Percentiles rank a stretch among this genome's conserved stretches.
Evolutionary conservation across 768 basidiomycete genomes (phyloP).

Genomic region (Hericium rajendrae): DNA sequence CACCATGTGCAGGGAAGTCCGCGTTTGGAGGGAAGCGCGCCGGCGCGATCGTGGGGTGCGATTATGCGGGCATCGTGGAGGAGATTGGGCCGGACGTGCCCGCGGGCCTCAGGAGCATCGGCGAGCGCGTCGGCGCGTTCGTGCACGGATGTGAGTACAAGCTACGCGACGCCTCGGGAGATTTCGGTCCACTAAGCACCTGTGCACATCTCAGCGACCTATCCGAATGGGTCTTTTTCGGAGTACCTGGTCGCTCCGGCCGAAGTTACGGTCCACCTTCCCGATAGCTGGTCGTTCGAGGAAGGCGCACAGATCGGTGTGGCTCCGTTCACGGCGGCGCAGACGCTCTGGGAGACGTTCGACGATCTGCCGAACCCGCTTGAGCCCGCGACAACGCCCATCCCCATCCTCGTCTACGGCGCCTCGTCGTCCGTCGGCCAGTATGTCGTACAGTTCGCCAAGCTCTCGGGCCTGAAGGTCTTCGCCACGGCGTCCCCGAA

Average conservation of each 20-base stretch:
- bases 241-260: conserved; percentile 9
- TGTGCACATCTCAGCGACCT: neutral
- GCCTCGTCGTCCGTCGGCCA: conserved; percentile 25
- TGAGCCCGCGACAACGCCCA: neutral
- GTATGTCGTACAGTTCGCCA: conserved; percentile 24
- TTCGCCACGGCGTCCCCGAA: conserved; percentile 24
- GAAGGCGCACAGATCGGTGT: conserved; percentile 10
- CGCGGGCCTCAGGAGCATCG: conserved; percentile 4
- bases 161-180: neutral
- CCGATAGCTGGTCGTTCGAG: conserved; percentile 10
- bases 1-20: neutral
- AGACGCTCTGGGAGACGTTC: conserved; percentile 2
- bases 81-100: conserved; percentile 10
- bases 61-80: conserved; percentile 10
- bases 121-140: conserved; percentile 9
- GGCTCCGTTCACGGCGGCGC: conserved; percentile 8
- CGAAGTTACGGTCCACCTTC: conserved; percentile 2
- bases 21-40: neutral
- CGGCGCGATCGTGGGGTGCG: conserved; percentile 5
- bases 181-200: too few species aligned
- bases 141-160: neutral
- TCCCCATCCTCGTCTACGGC: conserved; percentile 8
- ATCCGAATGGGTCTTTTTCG: conserved; percentile 2
- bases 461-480: conserved; percentile 21
- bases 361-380: conserved; percentile 7